These are phyloP conservation scores for Penicillium sp. DNA, from an alignment of 2,329 filamentous ascomycete species.

Conservation along the genomic window DNA sequence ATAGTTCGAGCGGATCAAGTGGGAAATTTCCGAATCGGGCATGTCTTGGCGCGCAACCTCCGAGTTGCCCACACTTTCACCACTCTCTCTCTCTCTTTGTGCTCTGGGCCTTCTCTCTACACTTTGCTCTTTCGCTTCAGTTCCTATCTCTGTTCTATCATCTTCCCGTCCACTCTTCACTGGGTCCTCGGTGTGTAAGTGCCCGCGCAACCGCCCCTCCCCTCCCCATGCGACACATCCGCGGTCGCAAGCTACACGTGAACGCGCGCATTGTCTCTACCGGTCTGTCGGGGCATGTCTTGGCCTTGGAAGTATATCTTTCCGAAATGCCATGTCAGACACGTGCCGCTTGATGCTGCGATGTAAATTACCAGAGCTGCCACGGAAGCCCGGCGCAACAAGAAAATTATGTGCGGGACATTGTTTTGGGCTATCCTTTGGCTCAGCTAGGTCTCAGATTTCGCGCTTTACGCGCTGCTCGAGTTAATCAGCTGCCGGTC, in stretches of 20 bases:
- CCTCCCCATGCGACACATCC: neutral
- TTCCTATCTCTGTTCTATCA: neutral
- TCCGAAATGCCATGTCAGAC: conserved; percentile 2
- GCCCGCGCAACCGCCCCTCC: conserved; percentile 12
- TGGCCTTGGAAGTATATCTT: neutral
- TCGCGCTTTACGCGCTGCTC: neutral
- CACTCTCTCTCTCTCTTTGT: conserved; percentile 1
- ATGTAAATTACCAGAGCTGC: neutral
- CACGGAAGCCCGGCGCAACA: neutral
- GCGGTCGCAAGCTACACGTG: conserved; percentile 4
- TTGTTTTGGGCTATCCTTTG: neutral
- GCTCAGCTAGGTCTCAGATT: neutral
- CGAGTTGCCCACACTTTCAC: conserved; percentile 12
- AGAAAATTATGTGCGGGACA: neutral
- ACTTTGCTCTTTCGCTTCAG: neutral
- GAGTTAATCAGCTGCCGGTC: neutral
- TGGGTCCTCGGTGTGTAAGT: conserved; percentile 15
- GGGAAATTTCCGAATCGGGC: conserved; percentile 20
- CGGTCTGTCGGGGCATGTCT: neutral
- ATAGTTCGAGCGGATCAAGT: conserved; percentile 5
- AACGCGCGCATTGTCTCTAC: neutral
- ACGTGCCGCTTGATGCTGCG: conserved; percentile 9
- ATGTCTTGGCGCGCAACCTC: conserved; percentile 24
- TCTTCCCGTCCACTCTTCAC: neutral
- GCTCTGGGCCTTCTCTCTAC: neutral